Evolutionary conservation across 345 rosid genomes (phyloP).

Genomic region (Raphanus sativus): DNA sequence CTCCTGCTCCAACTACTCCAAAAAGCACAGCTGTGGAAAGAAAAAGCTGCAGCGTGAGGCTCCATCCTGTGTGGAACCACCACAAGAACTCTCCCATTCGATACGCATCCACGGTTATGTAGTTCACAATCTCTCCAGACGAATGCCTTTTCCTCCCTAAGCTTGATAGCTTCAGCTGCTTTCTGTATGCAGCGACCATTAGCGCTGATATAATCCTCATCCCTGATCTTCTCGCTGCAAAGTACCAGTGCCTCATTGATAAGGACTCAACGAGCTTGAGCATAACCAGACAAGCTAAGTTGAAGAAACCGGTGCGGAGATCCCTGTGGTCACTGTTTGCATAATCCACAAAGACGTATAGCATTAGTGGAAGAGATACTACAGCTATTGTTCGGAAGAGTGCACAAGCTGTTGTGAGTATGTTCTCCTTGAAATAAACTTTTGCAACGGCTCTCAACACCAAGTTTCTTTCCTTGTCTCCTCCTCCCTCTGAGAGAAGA

Average conservation of each 20-base stretch:
- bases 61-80: constrained; percentile 79
- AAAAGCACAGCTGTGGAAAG: constrained; percentile 52
- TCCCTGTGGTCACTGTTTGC: constrained; percentile 45
- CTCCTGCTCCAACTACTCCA: constrained; percentile 58
- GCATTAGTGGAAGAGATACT: constrained; percentile 58
- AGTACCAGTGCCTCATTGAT: constrained; percentile 70
- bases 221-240: constrained; percentile 63
- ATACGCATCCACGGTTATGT: constrained; percentile 73
- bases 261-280: constrained; percentile 63
- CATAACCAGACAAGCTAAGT: constrained; percentile 51
- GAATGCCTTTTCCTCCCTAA: constrained; percentile 65
- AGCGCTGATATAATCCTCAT: constrained; percentile 75
- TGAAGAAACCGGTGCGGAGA: constrained; percentile 47
- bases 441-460: constrained; percentile 47
- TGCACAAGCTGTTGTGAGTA: constrained; percentile 49
- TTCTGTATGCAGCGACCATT: constrained; percentile 62
- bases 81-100: constrained; percentile 74
- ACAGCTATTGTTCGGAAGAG: constrained; percentile 51
- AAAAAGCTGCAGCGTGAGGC: constrained; percentile 52
- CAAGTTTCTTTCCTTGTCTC: constrained; percentile 40
- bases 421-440: constrained; percentile 58
- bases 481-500: constrained; percentile 26
- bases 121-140: constrained; percentile 74
- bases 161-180: constrained; percentile 70
- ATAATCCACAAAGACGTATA: constrained; percentile 60